Percentiles rank a stretch among this genome's conserved stretches.
phyloP scores from a whole-genome alignment of 768 basidiomycete species.

The Russula vinacea region DNA sequence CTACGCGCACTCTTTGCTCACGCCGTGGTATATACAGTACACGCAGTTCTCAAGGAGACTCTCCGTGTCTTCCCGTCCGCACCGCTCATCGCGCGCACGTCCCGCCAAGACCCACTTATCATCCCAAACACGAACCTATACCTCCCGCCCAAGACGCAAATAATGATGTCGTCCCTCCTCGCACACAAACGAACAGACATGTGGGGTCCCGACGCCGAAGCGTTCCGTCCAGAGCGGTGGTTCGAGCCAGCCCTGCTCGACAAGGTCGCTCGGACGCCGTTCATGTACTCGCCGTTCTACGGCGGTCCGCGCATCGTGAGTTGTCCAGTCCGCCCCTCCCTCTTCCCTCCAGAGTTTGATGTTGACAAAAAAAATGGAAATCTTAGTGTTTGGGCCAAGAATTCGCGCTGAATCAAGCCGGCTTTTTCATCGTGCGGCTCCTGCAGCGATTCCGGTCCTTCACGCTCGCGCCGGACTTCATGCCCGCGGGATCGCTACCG shows the following conservation, averaged over 20 bases:
- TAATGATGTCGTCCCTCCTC: constrained; percentile 35
- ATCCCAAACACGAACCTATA: constrained; percentile 29
- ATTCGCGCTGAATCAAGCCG: constrained; percentile 54
- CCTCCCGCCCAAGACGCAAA: constrained; percentile 27
- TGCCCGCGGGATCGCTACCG: constrained; percentile 29
- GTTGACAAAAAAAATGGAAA: background rate
- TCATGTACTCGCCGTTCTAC: constrained; percentile 69
- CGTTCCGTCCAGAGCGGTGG: constrained; percentile 65
- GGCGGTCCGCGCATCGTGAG: constrained; percentile 55
- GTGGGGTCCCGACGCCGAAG: constrained; percentile 52
- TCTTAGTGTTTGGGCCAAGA: constrained; percentile 55
- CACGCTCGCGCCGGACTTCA: constrained; percentile 30
- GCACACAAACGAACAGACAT: constrained; percentile 46
- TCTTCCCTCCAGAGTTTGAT: background rate
- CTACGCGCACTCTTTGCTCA: no score
- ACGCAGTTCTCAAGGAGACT: constrained; percentile 40
- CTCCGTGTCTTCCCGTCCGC: constrained; percentile 26
- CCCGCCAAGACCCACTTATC: constrained; percentile 19
- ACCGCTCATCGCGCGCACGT: constrained; percentile 24
- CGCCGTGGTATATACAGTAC: constrained; percentile 21
- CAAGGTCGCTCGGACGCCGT: constrained; percentile 56
- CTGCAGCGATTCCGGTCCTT: constrained; percentile 47
- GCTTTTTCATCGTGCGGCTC: constrained; percentile 53
- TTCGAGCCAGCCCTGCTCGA: constrained; percentile 51
- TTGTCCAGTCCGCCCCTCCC: background rate